These are phyloP conservation scores for Eucalyptus rudis DNA, from an alignment of 345 rosid genomes.

Conservation along the genomic window DNA sequence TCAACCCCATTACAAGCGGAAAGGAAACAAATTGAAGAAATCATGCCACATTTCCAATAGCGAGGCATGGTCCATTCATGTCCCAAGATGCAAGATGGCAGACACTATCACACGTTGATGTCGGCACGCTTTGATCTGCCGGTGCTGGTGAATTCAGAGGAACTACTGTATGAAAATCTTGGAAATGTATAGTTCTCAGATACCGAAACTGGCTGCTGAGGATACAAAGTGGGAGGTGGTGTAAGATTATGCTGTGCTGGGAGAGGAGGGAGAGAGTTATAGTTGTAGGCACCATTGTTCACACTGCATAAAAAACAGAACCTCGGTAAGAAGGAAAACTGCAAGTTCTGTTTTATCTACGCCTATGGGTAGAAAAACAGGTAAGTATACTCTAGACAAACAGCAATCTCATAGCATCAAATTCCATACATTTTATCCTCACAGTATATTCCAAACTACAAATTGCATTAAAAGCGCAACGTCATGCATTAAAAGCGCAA, in stretches of 20 bases:
- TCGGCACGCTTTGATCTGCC: conserved; percentile 71
- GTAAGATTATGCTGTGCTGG: conserved; percentile 92
- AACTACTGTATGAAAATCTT: conserved; percentile 46
- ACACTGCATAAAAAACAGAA: conserved; percentile 33
- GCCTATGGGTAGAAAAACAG: background rate
- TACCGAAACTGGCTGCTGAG: conserved; percentile 81
- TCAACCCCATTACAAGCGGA: background rate
- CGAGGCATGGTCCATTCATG: background rate
- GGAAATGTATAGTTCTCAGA: conserved; percentile 61
- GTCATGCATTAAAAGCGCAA: background rate
- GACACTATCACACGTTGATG: conserved; percentile 49
- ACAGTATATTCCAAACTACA: background rate
- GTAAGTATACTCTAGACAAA: background rate
- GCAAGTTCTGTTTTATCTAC: background rate
- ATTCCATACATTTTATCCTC: background rate
- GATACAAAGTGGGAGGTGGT: conserved; percentile 92
- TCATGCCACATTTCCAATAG: background rate
- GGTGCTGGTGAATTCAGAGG: conserved; percentile 41
- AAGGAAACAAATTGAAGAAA: background rate
- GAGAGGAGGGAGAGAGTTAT: conserved; percentile 70
- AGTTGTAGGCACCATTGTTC: conserved; percentile 47
- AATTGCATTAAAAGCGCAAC: background rate
- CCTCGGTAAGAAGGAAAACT: background rate
- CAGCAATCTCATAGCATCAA: background rate
- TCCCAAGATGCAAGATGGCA: background rate